Evolutionary conservation across 2,329 filamentous ascomycete genomes (phyloP).

Genomic region (Colletotrichum sp.): DNA sequence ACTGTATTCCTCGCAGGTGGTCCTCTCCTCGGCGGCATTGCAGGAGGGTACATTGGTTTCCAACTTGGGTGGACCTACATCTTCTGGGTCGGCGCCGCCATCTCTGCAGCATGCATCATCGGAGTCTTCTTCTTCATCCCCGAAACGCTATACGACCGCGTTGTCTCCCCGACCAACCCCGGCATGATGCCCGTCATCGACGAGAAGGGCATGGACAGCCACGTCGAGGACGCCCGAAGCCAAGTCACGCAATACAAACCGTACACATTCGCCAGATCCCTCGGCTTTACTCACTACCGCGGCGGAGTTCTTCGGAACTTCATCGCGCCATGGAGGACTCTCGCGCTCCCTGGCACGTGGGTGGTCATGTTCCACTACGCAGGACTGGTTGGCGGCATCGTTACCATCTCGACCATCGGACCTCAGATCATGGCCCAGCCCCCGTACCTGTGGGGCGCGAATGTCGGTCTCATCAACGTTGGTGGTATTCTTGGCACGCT

Average conservation of each 20-base stretch:
- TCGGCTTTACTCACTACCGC: conserved; percentile 24
- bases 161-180: neutral
- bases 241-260: neutral
- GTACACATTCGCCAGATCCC: conserved; percentile 10
- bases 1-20: conserved; percentile 35
- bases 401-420: conserved; percentile 38
- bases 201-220: neutral
- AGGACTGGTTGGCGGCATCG: conserved; percentile 37
- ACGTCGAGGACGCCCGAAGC: neutral
- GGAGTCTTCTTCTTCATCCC: conserved; percentile 35
- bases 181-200: neutral
- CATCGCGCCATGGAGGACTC: conserved; percentile 30
- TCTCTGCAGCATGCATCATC: conserved; percentile 29
- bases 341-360: conserved; percentile 36
- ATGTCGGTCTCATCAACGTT: conserved; percentile 37
- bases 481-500: conserved; percentile 36
- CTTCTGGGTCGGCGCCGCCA: conserved; percentile 33
- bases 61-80: conserved; percentile 35
- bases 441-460: conserved; percentile 37
- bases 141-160: conserved; percentile 35
- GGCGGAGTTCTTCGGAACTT: conserved; percentile 25
- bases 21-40: conserved; percentile 36
- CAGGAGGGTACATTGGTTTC: conserved; percentile 38
- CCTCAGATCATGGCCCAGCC: conserved; percentile 31
- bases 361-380: conserved; percentile 42